These are phyloP conservation scores for Chlamydomonas urium DNA, from an alignment of 139 green algal genomes.

Conservation along the genomic window DNA sequence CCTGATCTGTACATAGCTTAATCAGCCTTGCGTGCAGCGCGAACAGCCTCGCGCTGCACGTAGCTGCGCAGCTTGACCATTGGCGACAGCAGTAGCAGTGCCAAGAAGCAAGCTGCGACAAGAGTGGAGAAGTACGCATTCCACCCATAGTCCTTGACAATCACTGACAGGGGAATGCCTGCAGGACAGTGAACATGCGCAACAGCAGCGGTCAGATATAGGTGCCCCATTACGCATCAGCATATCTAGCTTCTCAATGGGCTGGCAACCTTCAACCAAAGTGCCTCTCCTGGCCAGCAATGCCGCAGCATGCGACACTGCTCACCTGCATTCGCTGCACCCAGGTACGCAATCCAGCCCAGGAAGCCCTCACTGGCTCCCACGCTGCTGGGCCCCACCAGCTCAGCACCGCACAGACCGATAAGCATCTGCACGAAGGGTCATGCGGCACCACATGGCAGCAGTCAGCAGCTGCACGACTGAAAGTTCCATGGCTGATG, in stretches of 20 bases:
- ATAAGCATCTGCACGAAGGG: slow-evolving; percentile 89
- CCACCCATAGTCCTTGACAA: slow-evolving; percentile 92
- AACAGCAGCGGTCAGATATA: neutral
- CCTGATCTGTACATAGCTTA: neutral
- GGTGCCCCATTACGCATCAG: neutral
- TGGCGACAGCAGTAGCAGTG: slow-evolving; percentile 82
- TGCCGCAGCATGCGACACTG: neutral
- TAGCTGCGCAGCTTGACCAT: slow-evolving; percentile 85
- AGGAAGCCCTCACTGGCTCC: slow-evolving; percentile 92
- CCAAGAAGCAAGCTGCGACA: slow-evolving; percentile 69
- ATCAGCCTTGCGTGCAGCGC: neutral
- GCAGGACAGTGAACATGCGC: neutral
- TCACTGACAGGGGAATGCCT: slow-evolving; percentile 85
- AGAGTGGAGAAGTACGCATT: slow-evolving; percentile 84
- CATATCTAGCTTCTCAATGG: neutral
- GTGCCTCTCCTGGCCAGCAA: neutral
- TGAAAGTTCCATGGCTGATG: too few species aligned
- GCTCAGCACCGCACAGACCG: slow-evolving; percentile 92
- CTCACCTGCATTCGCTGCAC: slow-evolving; percentile 42
- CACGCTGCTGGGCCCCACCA: slow-evolving; percentile 82
- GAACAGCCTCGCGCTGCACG: slow-evolving; percentile 55
- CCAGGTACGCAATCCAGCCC: slow-evolving; percentile 85
- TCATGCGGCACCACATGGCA: too few species aligned
- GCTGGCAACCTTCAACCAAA: neutral
- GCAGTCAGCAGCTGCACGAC: too few species aligned